Base-by-base conservation (phyloP, 306 rosid genomes). In the Vigna unguiculata region DNA sequence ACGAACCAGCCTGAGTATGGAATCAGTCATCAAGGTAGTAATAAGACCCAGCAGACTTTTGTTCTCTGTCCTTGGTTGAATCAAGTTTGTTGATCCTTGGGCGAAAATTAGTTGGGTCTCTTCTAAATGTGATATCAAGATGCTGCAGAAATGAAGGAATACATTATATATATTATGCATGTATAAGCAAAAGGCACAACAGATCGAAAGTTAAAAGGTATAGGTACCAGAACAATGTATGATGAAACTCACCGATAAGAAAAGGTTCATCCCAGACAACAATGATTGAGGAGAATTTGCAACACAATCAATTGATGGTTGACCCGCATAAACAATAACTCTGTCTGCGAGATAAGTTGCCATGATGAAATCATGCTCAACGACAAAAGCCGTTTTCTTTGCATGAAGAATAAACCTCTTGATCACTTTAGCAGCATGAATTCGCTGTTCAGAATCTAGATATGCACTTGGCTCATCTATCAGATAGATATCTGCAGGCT, bases 401-500 rank as follows among this genome's bases (percentile, higher is more conserved):
- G 97, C 95, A 75, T 95, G 98, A 76, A 95, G 96, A 76, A 95
- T 95, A 80, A 95, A 95, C 81, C 98, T 95, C 89, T 92, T 95
- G 2, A 95, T 95, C 74, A 95, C 98, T 90, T 95, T 95, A 2
- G 97, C 91, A 49, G 98, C 98, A 78, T 87, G 88, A 84, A 95
- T 95, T 22, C 98, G 91, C 88, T 95, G 98, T 76, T 95, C 98
- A 47, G 98, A 95, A 85, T 95, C 98, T 16, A 95, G 95, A 86
- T 92, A 95, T 46, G 99, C 99, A 85, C 97, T 95, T 2, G 99
- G 99, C 78, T 95, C 99, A 63, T 95, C 97, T 21, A 95, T 95
- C 73, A 95, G 85, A 86, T 95, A 95, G 58, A 95, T 95, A 57
- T 95, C 97, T 16, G 99, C 98, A 57, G 98, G 98, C 98, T 94